phyloP scores from a whole-genome alignment of 805 yeast genomes.

The Pichia nakasei region DNA sequence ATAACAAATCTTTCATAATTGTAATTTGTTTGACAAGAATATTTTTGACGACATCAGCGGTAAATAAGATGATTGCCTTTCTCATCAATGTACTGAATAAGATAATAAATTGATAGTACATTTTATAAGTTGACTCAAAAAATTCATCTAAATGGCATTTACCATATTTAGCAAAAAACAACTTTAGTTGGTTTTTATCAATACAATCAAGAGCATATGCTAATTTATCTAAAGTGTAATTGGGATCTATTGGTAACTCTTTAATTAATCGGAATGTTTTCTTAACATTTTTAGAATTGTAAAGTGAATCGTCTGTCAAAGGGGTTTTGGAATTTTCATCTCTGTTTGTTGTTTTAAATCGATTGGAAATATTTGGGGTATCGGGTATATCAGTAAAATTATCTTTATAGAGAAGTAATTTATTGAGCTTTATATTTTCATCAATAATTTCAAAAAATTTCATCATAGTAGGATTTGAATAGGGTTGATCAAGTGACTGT shows the following conservation, averaged over 20 bases:
- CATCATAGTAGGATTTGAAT: neutral
- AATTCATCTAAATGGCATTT: slow-evolving; percentile 1
- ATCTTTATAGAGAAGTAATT: neutral
- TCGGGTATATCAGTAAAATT: no score
- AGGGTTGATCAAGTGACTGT: neutral
- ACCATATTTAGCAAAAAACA: neutral
- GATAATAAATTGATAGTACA: neutral
- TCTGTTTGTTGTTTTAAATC: no score
- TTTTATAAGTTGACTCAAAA: neutral
- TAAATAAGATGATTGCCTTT: slow-evolving; percentile 1
- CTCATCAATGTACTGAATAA: neutral
- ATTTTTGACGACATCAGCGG: slow-evolving; percentile 1
- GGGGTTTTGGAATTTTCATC: no score
- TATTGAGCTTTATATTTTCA: no score
- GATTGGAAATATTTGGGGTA: no score
- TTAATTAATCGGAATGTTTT: neutral
- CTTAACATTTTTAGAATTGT: neutral
- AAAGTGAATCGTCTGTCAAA: neutral
- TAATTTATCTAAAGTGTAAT: neutral
- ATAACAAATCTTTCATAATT: neutral
- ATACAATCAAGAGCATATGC: neutral
- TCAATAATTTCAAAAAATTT: neutral
- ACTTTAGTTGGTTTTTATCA: neutral
- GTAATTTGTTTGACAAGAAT: neutral
- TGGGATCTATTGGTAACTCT: neutral